Percentiles rank a stretch among this genome's conserved stretches.
Evolutionary conservation across 768 basidiomycete genomes (phyloP).

Genomic region (Naganishia kalamii): DNA sequence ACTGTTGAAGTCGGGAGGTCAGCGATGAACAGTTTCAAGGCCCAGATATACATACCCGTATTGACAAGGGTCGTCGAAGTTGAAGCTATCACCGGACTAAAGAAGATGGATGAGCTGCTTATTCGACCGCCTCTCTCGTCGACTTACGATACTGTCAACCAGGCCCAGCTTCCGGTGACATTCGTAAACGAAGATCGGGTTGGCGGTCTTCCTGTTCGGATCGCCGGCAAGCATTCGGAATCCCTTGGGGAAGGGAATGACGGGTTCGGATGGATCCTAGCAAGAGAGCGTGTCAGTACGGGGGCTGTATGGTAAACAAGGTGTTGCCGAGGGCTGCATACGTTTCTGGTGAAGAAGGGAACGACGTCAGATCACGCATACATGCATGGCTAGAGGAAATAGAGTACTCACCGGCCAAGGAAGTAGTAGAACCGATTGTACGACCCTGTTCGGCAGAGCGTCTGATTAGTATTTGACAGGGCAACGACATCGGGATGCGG

Average conservation of each 20-base stretch:
- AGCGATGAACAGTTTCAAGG: background rate
- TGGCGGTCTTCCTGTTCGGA: slow-evolving; percentile 31
- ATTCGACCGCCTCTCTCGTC: background rate
- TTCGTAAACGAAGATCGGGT: slow-evolving; percentile 2
- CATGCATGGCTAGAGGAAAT: background rate
- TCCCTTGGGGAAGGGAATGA: slow-evolving; percentile 39
- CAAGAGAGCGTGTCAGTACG: background rate
- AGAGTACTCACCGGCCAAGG: background rate
- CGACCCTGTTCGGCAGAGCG: too few species aligned
- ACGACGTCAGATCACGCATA: background rate
- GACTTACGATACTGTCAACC: background rate
- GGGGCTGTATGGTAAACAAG: background rate
- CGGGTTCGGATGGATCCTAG: slow-evolving; percentile 9
- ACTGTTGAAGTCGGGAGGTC: background rate
- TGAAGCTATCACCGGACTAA: slow-evolving; percentile 24
- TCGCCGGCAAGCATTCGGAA: slow-evolving; percentile 39
- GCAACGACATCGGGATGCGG: too few species aligned
- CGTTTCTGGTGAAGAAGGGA: background rate
- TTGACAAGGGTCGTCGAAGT: slow-evolving; percentile 28
- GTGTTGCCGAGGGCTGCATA: background rate
- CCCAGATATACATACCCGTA: slow-evolving; percentile 35
- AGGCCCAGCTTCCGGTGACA: background rate
- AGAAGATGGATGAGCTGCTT: background rate
- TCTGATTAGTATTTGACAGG: too few species aligned
- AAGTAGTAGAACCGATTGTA: slow-evolving; percentile 10